phyloP scores from a whole-genome alignment of 106 monocot genomes.

The Allium fistulosum region DNA sequence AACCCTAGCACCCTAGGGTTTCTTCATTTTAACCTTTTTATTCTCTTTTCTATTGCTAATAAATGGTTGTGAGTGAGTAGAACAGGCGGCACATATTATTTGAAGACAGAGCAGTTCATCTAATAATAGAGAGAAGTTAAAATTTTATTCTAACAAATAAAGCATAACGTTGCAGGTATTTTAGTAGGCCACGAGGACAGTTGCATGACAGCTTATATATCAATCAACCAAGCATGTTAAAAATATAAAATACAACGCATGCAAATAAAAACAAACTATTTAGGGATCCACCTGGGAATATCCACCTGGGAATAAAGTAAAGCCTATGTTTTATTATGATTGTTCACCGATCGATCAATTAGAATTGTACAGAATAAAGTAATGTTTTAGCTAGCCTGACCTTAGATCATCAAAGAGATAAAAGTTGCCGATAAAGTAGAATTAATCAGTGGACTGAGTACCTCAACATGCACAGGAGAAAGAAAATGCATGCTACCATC shows the following conservation, averaged over 20 bases:
- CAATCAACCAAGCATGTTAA: too few species aligned
- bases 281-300: background rate
- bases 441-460: background rate
- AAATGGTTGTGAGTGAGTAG: too few species aligned
- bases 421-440: background rate
- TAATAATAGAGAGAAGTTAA: too few species aligned
- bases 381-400: background rate
- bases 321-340: background rate
- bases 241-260: too few species aligned
- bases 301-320: background rate
- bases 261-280: too few species aligned
- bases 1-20: too few species aligned
- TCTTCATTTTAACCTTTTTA: too few species aligned
- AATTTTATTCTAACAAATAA: too few species aligned
- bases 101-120: too few species aligned
- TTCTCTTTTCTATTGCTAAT: too few species aligned
- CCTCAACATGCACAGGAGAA: conserved; percentile 1
- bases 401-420: background rate
- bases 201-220: background rate
- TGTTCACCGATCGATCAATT: conserved; percentile 2
- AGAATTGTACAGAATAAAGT: background rate
- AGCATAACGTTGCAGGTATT: background rate
- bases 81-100: too few species aligned
- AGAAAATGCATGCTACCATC: background rate
- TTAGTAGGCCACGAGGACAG: background rate